Percentiles rank a stretch among this genome's conserved stretches.
These are phyloP conservation scores for Bipolaris sorokiniana DNA, from an alignment of 2,329 filamentous ascomycete species.

Conservation along the genomic window DNA sequence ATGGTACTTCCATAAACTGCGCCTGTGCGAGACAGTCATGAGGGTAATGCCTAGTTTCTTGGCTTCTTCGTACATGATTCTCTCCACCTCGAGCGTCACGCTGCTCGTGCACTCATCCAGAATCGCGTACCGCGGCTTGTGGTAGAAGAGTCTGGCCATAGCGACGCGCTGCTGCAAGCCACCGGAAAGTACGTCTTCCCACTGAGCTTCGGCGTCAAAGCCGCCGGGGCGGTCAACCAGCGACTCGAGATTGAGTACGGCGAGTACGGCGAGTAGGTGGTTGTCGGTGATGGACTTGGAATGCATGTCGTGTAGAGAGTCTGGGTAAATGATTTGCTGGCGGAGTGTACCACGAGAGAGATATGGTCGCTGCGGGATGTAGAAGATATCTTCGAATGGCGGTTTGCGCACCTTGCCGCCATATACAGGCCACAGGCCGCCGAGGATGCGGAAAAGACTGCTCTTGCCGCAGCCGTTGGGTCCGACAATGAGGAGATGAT, in stretches of 20 bases:
- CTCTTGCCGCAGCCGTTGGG: conserved; percentile 98
- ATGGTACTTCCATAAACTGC: conserved; percentile 97
- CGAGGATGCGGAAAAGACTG: conserved; percentile 92
- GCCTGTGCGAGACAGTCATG: conserved; percentile 92
- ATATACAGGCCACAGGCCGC: conserved; percentile 96
- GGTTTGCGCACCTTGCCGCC: conserved; percentile 93
- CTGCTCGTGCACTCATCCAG: conserved; percentile 95
- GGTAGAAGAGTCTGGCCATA: conserved; percentile 95
- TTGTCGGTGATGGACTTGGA: conserved; percentile 80
- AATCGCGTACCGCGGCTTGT: conserved; percentile 90
- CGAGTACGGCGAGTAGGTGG: conserved; percentile 78
- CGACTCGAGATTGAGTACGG: conserved; percentile 79
- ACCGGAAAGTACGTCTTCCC: conserved; percentile 90
- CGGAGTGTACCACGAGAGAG: conserved; percentile 89
- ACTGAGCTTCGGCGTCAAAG: conserved; percentile 95
- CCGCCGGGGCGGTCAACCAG: conserved; percentile 80
- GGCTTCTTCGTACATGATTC: conserved; percentile 95
- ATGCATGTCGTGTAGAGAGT: conserved; percentile 85
- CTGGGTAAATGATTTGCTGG: conserved; percentile 96
- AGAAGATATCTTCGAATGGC: conserved; percentile 91
- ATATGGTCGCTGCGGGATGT: conserved; percentile 95
- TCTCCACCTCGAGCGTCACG: conserved; percentile 93
- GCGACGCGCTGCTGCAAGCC: conserved; percentile 95
- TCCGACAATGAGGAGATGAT: conserved; percentile 92
- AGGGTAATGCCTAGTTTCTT: conserved; percentile 90